phyloP scores from a whole-genome alignment of 2,329 filamentous ascomycete genomes.

The Epicoccum sorghinum region DNA sequence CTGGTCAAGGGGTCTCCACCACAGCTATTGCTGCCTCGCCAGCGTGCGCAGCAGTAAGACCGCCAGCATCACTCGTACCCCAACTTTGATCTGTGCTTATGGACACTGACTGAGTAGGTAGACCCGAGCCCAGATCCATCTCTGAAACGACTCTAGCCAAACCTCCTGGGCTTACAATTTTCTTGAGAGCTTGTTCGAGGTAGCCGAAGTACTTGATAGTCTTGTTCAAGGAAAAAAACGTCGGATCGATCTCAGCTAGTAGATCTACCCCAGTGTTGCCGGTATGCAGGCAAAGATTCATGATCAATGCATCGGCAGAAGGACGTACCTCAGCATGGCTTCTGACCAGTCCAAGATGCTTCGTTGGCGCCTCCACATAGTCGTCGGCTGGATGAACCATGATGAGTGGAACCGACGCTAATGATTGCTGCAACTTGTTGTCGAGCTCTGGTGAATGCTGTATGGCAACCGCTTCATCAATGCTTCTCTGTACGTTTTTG shows the following conservation, averaged over 20 bases:
- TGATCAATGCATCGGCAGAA: constrained; percentile 1
- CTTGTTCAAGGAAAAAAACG: neutral
- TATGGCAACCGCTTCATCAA: no score
- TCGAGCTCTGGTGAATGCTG: no score
- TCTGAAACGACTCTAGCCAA: neutral
- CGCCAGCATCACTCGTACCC: neutral
- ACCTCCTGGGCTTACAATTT: neutral
- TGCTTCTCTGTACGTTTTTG: no score
- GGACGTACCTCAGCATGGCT: constrained; percentile 1
- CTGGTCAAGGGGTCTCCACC: no score
- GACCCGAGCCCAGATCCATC: neutral
- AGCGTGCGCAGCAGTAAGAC: no score
- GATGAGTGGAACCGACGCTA: neutral
- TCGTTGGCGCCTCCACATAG: neutral
- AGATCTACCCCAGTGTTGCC: constrained; percentile 5
- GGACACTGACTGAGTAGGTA: neutral
- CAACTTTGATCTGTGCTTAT: constrained; percentile 6
- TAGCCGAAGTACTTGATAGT: neutral
- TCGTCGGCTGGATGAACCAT: constrained; percentile 1
- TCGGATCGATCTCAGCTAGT: neutral
- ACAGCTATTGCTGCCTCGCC: no score
- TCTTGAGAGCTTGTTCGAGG: neutral
- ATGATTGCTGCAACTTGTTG: no score
- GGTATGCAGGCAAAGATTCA: constrained; percentile 3
- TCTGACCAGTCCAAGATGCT: constrained; percentile 1